Conservation (phyloP, 2,329 filamentous ascomycete species). For the Pseudogymnoascus sp. region DNA sequence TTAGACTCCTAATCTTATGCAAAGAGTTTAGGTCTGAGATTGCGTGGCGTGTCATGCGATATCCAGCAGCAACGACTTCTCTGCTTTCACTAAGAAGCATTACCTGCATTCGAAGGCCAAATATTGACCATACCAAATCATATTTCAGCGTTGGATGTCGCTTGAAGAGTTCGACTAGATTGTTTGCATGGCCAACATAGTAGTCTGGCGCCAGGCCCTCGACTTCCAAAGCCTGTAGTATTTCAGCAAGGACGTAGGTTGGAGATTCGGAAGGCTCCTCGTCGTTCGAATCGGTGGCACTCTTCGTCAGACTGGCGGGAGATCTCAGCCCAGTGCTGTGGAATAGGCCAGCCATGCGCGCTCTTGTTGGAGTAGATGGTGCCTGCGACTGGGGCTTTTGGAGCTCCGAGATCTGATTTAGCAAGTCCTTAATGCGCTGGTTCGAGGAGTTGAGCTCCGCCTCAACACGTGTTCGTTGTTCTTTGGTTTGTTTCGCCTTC, state of each 20-base stretch:
- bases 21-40: constrained; percentile 88
- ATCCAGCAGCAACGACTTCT: constrained; percentile 91
- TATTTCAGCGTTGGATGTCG: constrained; percentile 89
- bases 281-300: constrained; percentile 51
- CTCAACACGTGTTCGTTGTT: constrained; percentile 71
- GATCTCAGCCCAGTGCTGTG: constrained; percentile 46
- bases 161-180: constrained; percentile 92
- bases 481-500: constrained; percentile 90
- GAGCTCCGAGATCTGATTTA: constrained; percentile 52
- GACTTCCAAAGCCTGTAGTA: constrained; percentile 79
- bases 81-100: constrained; percentile 94
- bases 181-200: constrained; percentile 89
- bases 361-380: constrained; percentile 40
- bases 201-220: constrained; percentile 87
- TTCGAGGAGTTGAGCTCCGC: constrained; percentile 88
- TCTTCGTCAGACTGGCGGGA: constrained; percentile 48
- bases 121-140: constrained; percentile 91
- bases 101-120: constrained; percentile 85
- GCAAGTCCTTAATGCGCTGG: constrained; percentile 55
- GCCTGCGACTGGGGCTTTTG: constrained; percentile 40
- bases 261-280: constrained; percentile 76
- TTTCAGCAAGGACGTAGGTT: constrained; percentile 82
- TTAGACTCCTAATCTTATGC: constrained; percentile 75
- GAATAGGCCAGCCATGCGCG: constrained; percentile 41
- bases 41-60: constrained; percentile 86